Conservation (phyloP, 306 rosid species). For the Cercis canadensis region DNA sequence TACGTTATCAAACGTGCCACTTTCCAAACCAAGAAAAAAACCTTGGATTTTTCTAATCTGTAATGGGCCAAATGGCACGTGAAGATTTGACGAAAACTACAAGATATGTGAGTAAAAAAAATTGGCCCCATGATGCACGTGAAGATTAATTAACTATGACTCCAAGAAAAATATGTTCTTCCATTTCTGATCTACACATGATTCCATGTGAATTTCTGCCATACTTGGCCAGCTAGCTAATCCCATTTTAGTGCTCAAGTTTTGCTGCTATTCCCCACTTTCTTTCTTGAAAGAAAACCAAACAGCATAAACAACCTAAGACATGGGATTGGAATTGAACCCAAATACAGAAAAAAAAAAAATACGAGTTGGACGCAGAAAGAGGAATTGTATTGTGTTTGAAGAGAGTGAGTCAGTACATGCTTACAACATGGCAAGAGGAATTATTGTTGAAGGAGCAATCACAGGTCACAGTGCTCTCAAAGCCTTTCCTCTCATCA, state of each 20-base stretch:
- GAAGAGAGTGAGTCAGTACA: slow-evolving; percentile 46
- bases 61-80: not conserved
- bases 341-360: not conserved
- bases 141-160: slow-evolving; percentile 19
- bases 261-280: not conserved
- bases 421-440: slow-evolving; percentile 81
- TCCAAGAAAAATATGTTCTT: slow-evolving; percentile 12
- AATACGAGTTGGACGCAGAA: too few species aligned
- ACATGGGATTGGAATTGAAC: not conserved
- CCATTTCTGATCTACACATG: slow-evolving; percentile 19
- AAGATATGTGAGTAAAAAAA: slow-evolving; percentile 19
- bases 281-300: not conserved
- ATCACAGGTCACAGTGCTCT: slow-evolving; percentile 62
- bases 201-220: slow-evolving; percentile 40
- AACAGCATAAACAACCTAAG: slow-evolving; percentile 5
- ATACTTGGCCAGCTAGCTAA: not conserved
- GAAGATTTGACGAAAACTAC: slow-evolving; percentile 28
- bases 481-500: slow-evolving; percentile 55
- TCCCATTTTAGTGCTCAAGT: not conserved
- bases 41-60: not conserved
- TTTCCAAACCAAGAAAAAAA: too few species aligned
- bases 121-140: not conserved
- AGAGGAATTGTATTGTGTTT: not conserved
- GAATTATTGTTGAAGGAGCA: slow-evolving; percentile 68
- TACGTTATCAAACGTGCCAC: too few species aligned